These are phyloP conservation scores for Acrocalymma vagum DNA, from an alignment of 2,329 filamentous ascomycete genomes.

Conservation along the genomic window DNA sequence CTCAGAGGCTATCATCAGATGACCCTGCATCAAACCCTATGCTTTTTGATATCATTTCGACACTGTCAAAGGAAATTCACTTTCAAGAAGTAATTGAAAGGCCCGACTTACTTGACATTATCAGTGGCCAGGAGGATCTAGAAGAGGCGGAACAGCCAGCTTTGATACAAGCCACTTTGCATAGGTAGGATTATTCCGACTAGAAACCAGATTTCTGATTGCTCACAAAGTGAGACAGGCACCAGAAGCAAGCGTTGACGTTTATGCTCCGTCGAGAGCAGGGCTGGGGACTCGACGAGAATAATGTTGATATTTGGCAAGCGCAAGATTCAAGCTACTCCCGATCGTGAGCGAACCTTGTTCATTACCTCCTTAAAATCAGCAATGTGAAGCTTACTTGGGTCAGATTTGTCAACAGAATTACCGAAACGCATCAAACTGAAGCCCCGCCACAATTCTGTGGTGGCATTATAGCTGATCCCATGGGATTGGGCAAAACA, in stretches of 20 bases:
- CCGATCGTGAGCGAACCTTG: conserved; percentile 3
- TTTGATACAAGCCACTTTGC: conserved; percentile 4
- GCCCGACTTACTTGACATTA: conserved; percentile 11
- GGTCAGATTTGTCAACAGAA: not conserved
- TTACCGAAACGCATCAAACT: conserved; percentile 12
- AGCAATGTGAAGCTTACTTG: not conserved
- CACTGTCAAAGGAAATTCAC: not conserved
- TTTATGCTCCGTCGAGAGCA: conserved; percentile 18
- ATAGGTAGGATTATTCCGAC: no score
- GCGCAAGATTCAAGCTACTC: conserved; percentile 3
- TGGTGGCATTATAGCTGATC: conserved; percentile 26
- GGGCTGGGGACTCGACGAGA: conserved; percentile 11
- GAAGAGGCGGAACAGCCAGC: conserved; percentile 9
- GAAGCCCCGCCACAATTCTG: conserved; percentile 12
- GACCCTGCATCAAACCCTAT: not conserved
- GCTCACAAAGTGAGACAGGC: no score
- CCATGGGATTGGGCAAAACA: conserved; percentile 29
- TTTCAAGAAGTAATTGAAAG: conserved; percentile 10
- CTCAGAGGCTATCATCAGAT: conserved; percentile 15
- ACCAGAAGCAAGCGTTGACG: conserved; percentile 20
- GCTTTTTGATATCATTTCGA: conserved; percentile 29
- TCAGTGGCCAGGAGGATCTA: conserved; percentile 9
- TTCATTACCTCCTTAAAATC: not conserved
- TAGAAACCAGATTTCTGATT: no score
- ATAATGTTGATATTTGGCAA: conserved; percentile 15